A percentile compares a stretch with the other conserved stretches of the same genome.
Evolutionary conservation across 2,329 filamentous ascomycete genomes (phyloP).

Genomic region (Fusarium luffae): DNA sequence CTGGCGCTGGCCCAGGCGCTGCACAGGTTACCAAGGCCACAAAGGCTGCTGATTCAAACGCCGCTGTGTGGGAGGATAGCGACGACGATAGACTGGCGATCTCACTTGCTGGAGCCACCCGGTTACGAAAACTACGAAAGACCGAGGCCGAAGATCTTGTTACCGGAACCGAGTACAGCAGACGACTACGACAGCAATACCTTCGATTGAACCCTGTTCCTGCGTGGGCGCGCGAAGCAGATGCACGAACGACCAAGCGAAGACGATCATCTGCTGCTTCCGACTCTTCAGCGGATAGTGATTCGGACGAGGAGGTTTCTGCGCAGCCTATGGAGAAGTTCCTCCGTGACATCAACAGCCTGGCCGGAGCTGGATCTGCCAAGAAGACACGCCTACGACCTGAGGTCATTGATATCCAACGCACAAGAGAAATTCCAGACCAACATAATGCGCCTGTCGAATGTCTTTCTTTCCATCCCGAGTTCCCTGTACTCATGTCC

Average conservation of each 20-base stretch:
- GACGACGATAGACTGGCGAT: conserved; percentile 90
- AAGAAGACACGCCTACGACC: conserved; percentile 81
- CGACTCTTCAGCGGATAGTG: conserved; percentile 63
- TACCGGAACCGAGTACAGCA: conserved; percentile 85
- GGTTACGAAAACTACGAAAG: conserved; percentile 83
- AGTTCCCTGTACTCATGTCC: conserved; percentile 88
- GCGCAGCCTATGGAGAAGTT: conserved; percentile 82
- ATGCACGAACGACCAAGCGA: conserved; percentile 62
- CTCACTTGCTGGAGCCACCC: conserved; percentile 79
- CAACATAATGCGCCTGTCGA: conserved; percentile 82
- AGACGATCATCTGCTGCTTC: conserved; percentile 65
- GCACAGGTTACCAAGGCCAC: conserved; percentile 47
- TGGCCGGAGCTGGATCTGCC: conserved; percentile 65
- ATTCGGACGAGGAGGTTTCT: conserved; percentile 70
- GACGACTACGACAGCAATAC: conserved; percentile 82
- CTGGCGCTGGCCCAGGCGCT: conserved; percentile 60
- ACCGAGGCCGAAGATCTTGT: conserved; percentile 88
- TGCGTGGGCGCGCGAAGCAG: conserved; percentile 66
- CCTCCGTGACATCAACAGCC: conserved; percentile 76
- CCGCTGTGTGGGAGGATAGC: conserved; percentile 89
- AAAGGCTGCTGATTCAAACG: conserved; percentile 50
- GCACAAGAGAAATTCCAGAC: conserved; percentile 85
- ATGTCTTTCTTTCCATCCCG: conserved; percentile 89
- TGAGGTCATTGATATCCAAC: conserved; percentile 90
- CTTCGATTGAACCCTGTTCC: conserved; percentile 69